Evolutionary conservation across 306 rosid species (phyloP).

Genomic region (Erythrophleum fordii): DNA sequence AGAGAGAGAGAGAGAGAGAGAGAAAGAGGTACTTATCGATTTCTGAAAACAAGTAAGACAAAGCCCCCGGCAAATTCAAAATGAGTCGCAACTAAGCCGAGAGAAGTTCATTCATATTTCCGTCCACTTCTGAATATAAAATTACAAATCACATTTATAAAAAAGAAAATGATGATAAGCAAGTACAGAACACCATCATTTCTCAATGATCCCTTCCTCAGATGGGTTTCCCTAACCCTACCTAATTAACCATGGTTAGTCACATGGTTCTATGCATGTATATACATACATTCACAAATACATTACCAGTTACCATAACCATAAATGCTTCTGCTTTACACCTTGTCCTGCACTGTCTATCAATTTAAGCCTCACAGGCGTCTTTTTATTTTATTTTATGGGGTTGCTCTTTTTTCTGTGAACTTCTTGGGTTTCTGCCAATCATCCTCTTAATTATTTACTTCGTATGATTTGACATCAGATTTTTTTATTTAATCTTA

Average conservation of each 20-base stretch:
- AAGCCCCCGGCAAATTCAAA: constrained; percentile 60
- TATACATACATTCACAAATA: not conserved
- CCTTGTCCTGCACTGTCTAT: constrained; percentile 48
- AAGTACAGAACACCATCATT: constrained; percentile 89
- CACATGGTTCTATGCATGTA: constrained; percentile 53
- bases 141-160: not conserved
- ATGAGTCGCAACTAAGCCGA: constrained; percentile 57
- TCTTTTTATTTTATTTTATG: not conserved
- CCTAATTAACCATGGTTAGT: constrained; percentile 67
- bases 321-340: constrained; percentile 58
- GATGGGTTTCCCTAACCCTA: constrained; percentile 53
- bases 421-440: constrained; percentile 15
- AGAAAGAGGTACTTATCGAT: constrained; percentile 53
- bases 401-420: not conserved
- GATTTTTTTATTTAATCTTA: not conserved
- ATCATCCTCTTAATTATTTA: not conserved
- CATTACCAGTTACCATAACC: constrained; percentile 34
- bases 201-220: constrained; percentile 79
- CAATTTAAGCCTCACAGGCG: constrained; percentile 36
- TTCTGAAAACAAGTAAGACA: constrained; percentile 83
- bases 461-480: not conserved
- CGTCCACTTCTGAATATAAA: constrained; percentile 32
- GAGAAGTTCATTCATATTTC: constrained; percentile 27
- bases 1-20: constrained; percentile 15
- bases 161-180: constrained; percentile 31